These are phyloP conservation scores for Rosa multiflora DNA, from an alignment of 306 rosid genomes.

Conservation along the genomic window DNA sequence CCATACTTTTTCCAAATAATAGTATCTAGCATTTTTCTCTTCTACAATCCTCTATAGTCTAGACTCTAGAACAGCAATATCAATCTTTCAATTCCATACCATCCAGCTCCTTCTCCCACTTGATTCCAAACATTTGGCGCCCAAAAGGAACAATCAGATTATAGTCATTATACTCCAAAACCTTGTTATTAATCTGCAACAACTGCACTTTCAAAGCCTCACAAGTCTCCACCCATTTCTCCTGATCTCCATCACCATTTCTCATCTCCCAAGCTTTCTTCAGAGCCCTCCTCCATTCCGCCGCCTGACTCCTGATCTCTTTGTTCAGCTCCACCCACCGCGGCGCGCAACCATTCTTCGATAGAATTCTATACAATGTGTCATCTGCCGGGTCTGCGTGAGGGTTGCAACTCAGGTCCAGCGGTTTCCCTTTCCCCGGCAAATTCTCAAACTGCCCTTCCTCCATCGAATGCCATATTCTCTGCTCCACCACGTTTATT, in stretches of 20 bases:
- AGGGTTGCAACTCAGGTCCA: constrained; percentile 64
- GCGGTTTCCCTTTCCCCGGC: constrained; percentile 92
- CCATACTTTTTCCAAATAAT: neutral
- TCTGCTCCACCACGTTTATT: constrained; percentile 81
- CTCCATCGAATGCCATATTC: constrained; percentile 97
- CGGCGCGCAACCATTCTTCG: constrained; percentile 79
- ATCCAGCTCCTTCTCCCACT: constrained; percentile 86
- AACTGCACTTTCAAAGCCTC: constrained; percentile 59
- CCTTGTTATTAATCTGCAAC: constrained; percentile 64
- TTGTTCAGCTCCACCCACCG: constrained; percentile 95
- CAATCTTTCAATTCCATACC: constrained; percentile 32
- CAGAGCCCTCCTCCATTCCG: constrained; percentile 60
- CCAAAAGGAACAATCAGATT: constrained; percentile 88
- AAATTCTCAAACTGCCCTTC: constrained; percentile 87
- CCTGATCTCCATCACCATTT: constrained; percentile 45
- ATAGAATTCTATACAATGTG: constrained; percentile 70
- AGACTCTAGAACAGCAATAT: too few species aligned
- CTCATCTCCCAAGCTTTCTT: constrained; percentile 57
- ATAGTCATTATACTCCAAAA: constrained; percentile 78
- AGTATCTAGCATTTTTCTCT: neutral
- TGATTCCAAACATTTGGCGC: constrained; percentile 77
- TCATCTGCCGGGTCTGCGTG: constrained; percentile 95
- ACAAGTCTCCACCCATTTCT: constrained; percentile 51
- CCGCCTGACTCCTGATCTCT: constrained; percentile 60
- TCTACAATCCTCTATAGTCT: neutral